phyloP scores from a whole-genome alignment of 139 green algal species.

The Astrephomene gubernaculifera region DNA sequence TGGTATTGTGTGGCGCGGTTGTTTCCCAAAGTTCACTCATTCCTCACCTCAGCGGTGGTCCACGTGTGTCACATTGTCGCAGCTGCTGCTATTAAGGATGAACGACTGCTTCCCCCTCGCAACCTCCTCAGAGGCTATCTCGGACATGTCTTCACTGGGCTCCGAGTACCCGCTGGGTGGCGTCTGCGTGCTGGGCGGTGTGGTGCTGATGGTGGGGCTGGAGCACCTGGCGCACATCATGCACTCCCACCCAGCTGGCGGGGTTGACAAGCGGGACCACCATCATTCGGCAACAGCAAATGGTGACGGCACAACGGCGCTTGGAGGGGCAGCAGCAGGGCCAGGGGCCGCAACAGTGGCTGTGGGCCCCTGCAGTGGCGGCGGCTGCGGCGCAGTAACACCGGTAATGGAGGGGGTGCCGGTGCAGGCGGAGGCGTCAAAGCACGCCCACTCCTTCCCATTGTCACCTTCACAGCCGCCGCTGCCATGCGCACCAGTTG shows the following conservation, averaged over 20 bases:
- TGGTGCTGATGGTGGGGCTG: slow-evolving; percentile 32
- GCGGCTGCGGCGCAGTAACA: not conserved
- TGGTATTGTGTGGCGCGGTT: too few relatives aligned
- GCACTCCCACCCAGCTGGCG: not conserved
- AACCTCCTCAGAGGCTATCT: slow-evolving; percentile 10
- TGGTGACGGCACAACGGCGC: not conserved
- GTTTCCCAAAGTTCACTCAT: too few relatives aligned
- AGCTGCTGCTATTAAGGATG: too few relatives aligned
- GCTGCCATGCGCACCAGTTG: not conserved
- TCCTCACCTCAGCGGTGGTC: too few relatives aligned
- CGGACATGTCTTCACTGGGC: slow-evolving; percentile 9
- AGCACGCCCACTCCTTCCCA: not conserved
- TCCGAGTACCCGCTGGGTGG: slow-evolving; percentile 27
- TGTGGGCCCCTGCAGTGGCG: not conserved
- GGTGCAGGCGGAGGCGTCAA: not conserved
- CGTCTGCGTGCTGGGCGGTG: slow-evolving; percentile 6
- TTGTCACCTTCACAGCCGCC: not conserved
- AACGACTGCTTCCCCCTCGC: not conserved
- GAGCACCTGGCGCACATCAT: slow-evolving; percentile 31
- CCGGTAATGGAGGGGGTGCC: too few relatives aligned
- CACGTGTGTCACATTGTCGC: too few relatives aligned
- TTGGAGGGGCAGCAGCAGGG: not conserved
- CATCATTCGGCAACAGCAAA: not conserved
- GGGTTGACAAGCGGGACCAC: too few relatives aligned
- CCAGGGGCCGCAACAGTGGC: not conserved